phyloP scores from a whole-genome alignment of 129 eudicot species.

The Helianthus annuus region DNA sequence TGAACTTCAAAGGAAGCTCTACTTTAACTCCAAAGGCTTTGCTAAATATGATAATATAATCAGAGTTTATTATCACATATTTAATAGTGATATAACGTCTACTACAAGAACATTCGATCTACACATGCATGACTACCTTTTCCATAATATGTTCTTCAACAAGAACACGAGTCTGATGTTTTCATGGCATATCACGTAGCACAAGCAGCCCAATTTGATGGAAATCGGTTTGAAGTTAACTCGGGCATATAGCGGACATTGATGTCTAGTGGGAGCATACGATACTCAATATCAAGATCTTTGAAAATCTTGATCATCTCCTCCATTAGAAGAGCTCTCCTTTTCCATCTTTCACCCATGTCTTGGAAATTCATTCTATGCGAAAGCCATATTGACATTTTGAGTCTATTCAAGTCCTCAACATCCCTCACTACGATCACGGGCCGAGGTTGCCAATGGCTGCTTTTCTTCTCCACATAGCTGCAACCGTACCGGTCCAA shows the following conservation, averaged over 20 bases:
- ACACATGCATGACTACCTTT: too few relatives aligned
- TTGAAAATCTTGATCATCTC: conserved; percentile 49
- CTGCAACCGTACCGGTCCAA: conserved; percentile 30
- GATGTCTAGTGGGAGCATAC: conserved; percentile 47
- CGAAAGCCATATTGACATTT: conserved; percentile 44
- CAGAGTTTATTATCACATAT: too few relatives aligned
- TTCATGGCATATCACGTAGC: conserved; percentile 4
- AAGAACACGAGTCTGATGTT: background rate
- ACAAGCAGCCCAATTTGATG: conserved; percentile 45
- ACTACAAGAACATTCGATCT: too few relatives aligned
- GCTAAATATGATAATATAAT: too few relatives aligned
- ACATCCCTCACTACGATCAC: conserved; percentile 43
- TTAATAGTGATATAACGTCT: too few relatives aligned
- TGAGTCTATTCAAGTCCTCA: conserved; percentile 50
- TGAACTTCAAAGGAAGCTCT: too few relatives aligned
- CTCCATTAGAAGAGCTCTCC: conserved; percentile 53
- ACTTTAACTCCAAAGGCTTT: too few relatives aligned
- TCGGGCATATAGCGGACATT: conserved; percentile 43
- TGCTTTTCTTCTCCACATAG: conserved; percentile 48
- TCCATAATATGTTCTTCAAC: background rate
- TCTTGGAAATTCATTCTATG: conserved; percentile 63
- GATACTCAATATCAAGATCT: conserved; percentile 57
- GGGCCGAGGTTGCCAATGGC: conserved; percentile 32
- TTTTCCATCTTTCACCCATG: conserved; percentile 53
- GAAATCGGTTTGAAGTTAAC: conserved; percentile 30